A percentile compares a stretch with the other conserved stretches of the same genome.
Conservation (phyloP, 2,329 filamentous ascomycete genomes). For the Curvularia sp. region DNA sequence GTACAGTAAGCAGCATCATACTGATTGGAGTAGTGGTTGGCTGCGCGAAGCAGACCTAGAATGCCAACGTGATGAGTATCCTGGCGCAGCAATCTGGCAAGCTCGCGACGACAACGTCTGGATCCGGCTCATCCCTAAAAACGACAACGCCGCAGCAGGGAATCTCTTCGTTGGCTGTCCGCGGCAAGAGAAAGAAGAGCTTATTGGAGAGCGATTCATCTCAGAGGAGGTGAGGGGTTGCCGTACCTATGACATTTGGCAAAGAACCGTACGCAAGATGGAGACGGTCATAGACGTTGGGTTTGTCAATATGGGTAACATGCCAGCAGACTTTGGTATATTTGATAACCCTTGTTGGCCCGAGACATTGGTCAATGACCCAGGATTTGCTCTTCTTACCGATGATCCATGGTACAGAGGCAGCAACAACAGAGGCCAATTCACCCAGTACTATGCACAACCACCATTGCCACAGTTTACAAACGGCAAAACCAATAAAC, state of each 20-base stretch:
- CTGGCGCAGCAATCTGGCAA: conserved; percentile 1
- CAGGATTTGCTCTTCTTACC: conserved; percentile 4
- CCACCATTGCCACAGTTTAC: neutral
- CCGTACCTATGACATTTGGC: neutral
- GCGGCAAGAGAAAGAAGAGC: neutral
- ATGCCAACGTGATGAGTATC: conserved; percentile 2
- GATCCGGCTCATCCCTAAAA: neutral
- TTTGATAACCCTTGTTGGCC: conserved; percentile 5
- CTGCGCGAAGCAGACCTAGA: neutral
- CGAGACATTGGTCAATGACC: neutral
- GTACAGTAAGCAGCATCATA: neutral
- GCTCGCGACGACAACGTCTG: conserved; percentile 1
- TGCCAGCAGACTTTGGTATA: neutral
- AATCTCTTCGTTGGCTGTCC: neutral
- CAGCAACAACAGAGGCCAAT: neutral
- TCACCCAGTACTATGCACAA: neutral
- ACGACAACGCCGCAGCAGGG: neutral
- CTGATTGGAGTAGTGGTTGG: neutral
- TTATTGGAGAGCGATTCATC: neutral
- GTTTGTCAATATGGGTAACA: neutral
- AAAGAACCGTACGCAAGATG: neutral
- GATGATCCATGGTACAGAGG: conserved; percentile 5
- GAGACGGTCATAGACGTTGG: neutral
- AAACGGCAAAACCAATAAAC: neutral
- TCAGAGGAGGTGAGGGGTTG: neutral